These are phyloP conservation scores for Colletotrichum lupini DNA, from an alignment of 2,329 filamentous ascomycete genomes.

Conservation along the genomic window DNA sequence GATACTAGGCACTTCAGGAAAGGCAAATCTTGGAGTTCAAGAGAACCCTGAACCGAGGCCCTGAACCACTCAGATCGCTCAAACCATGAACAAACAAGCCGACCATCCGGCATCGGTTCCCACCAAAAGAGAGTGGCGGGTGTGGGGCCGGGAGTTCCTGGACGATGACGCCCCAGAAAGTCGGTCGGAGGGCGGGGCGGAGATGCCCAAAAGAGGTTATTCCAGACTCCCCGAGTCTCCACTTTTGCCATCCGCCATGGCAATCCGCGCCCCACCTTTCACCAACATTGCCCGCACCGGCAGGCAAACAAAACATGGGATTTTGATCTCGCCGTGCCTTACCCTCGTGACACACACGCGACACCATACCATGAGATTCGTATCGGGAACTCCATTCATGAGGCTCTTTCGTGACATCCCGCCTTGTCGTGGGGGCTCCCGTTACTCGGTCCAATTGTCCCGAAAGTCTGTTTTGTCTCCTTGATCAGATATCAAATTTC, in stretches of 20 bases:
- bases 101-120: not conserved
- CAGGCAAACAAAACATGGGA: slow-evolving; percentile 9
- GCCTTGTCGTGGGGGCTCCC: not conserved
- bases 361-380: too few species aligned
- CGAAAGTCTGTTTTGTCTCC: not conserved
- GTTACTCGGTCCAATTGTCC: not conserved
- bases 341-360: not conserved
- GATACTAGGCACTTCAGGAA: not conserved
- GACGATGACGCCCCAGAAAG: not conserved
- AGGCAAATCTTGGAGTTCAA: not conserved
- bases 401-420: not conserved
- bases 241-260: slow-evolving; percentile 5
- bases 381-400: not conserved
- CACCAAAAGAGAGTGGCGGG: not conserved
- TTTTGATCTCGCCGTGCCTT: not conserved
- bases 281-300: slow-evolving; percentile 11
- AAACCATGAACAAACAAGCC: not conserved
- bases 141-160: not conserved
- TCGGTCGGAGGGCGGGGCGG: slow-evolving; percentile 33
- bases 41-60: not conserved
- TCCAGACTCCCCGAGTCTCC: not conserved
- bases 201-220: slow-evolving; percentile 33
- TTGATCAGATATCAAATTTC: not conserved
- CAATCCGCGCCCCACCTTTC: not conserved
- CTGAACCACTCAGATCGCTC: not conserved